A percentile compares a stretch with the other conserved stretches of the same genome.
These are phyloP conservation scores for Allium fistulosum DNA, from an alignment of 106 monocot species.

Conservation along the genomic window DNA sequence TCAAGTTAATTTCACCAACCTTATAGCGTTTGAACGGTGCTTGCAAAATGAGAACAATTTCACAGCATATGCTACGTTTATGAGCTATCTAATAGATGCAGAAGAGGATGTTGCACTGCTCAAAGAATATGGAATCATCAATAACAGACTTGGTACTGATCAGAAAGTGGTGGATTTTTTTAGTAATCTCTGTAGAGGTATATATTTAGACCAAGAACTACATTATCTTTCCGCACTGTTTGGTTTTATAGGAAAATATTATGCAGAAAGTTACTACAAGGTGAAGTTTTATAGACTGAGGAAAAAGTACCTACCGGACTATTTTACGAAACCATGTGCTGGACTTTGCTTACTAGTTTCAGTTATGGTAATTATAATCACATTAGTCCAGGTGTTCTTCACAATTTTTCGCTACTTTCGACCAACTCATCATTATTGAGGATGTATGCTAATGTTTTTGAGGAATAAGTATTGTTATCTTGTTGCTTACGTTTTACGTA, in stretches of 20 bases:
- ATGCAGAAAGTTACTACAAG: no score
- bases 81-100: slow-evolving; percentile 16
- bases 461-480: no score
- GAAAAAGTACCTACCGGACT: no score
- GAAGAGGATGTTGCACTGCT: slow-evolving; percentile 15
- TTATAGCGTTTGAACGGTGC: slow-evolving; percentile 31
- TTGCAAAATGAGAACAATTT: neutral
- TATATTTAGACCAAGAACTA: neutral
- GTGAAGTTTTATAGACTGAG: no score
- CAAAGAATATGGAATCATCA: slow-evolving; percentile 4
- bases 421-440: no score
- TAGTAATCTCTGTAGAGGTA: slow-evolving; percentile 4
- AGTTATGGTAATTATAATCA: no score
- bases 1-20: slow-evolving; percentile 10
- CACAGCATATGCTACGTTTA: slow-evolving; percentile 9
- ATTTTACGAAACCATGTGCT: no score
- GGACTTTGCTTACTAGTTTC: no score
- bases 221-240: slow-evolving; percentile 22
- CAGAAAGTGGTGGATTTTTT: slow-evolving; percentile 15
- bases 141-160: slow-evolving; percentile 14
- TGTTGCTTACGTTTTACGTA: no score
- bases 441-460: no score
- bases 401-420: no score
- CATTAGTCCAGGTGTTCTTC: no score
- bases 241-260: slow-evolving; percentile 1